Percentiles rank a stretch among this genome's conserved stretches.
Conservation (phyloP, 106 monocot species). For the Dendrobium chrysotoxum region DNA sequence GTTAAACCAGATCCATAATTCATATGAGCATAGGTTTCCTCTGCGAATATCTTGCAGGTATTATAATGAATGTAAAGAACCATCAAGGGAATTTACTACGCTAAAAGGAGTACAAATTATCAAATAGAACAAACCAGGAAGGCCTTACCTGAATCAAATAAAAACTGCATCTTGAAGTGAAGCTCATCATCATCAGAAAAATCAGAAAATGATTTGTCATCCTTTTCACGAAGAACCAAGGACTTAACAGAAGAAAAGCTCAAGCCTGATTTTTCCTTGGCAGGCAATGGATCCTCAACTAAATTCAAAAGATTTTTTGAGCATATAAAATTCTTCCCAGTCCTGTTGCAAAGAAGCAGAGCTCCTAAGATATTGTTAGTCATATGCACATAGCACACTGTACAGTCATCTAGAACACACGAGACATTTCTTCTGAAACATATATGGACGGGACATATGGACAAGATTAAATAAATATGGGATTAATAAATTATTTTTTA, state of each 20-base stretch:
- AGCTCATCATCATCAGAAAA: conserved; percentile 32
- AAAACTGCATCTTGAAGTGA: conserved; percentile 20
- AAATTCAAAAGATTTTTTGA: conserved; percentile 44
- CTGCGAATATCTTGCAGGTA: conserved; percentile 61
- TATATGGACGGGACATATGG: neutral
- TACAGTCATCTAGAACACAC: neutral
- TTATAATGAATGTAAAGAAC: conserved; percentile 25
- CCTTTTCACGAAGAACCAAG: conserved; percentile 70
- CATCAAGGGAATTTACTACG: conserved; percentile 4
- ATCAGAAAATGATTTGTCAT: conserved; percentile 35
- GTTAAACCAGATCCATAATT: conserved; percentile 15
- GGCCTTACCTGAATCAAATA: conserved; percentile 58
- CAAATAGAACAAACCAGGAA: neutral
- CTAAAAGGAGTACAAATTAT: neutral
- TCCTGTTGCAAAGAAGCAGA: conserved; percentile 27
- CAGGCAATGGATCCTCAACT: conserved; percentile 30
- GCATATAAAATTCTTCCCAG: conserved; percentile 41
- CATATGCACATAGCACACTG: neutral
- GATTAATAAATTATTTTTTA: neutral
- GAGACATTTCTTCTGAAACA: neutral
- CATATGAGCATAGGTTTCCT: conserved; percentile 19
- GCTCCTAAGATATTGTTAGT: neutral
- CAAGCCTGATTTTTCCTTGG: conserved; percentile 54
- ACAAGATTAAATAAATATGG: neutral
- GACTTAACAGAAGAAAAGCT: conserved; percentile 71